Base-by-base conservation (phyloP, 2,329 filamentous ascomycete genomes). In the Lachnellula hyalina region DNA sequence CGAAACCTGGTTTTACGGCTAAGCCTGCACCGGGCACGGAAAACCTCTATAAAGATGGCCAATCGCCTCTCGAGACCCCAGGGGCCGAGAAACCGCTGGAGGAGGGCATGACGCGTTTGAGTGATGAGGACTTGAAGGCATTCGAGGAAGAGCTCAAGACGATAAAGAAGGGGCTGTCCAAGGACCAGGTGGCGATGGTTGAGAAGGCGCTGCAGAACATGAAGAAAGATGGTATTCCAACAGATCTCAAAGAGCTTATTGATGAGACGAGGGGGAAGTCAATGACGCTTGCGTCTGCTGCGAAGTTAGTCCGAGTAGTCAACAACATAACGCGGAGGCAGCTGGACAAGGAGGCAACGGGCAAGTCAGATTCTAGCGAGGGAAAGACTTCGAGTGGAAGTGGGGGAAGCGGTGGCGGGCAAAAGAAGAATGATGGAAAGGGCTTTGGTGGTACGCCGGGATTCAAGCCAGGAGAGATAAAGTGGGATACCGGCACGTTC, bases 201-300 rank as follows among this genome's bases (percentile, higher is more conserved):
- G 77, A 83, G 55, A 76, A 81, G 47, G 76, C 84, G 8, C 72
- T 88, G n/a, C 73, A 80, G 57, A 74, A 79, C 28, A 78, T 93
- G 57, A 83, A 85, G 72, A 77, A 78, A 57, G 77, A 84, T 42
- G 90, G 90, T 9, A 81, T 90, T 15, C 89, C 90, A 1, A 65
- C 73, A 21, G 89, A 72, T 68, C 73, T 66, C 73, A 75, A 25
- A 70, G 79, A 66, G 54, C 68, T 67, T 59, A 67, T 64, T 52
- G 67, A 63, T 23, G 62, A 65, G 19, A 58, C 63, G 40, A 66
- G 55, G 47, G 62, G 61, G 54, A 62, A 67, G 54, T 59, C 55
- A 42, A 56, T 63, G 59, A 63, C 60, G 36, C 59, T 68, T 23
- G 56, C 60, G 17, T 53, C 54, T n/a, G 65, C 62, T 17, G 62